Conservation (phyloP, 257 asterid genomes). For the Penstemon newberryi region DNA sequence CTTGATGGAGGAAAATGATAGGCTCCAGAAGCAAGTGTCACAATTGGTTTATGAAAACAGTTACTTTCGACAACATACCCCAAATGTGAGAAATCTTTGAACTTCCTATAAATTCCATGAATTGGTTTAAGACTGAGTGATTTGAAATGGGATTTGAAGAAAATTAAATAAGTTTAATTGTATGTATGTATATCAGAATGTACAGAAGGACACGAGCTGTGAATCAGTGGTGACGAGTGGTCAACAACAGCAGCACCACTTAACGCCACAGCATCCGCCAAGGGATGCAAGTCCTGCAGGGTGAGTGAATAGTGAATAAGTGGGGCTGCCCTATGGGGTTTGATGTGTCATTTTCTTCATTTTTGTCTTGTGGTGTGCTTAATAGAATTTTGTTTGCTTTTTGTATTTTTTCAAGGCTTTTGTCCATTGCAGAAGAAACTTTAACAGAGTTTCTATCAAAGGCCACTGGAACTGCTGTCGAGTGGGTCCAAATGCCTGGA, state of each 20-base stretch:
- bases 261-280: constrained; percentile 87
- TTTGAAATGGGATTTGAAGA: constrained; percentile 12
- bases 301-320: constrained; percentile 43
- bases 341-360: constrained; percentile 51
- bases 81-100: constrained; percentile 44
- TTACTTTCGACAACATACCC: constrained; percentile 74
- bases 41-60: constrained; percentile 81
- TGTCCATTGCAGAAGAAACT: constrained; percentile 98
- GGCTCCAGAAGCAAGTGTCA: constrained; percentile 88
- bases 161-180: constrained; percentile 8
- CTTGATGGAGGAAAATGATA: constrained; percentile 87
- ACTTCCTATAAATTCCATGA: background rate
- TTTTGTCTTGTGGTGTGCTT: constrained; percentile 32
- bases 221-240: constrained; percentile 92
- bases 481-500: constrained; percentile 99
- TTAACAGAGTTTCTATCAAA: constrained; percentile 92
- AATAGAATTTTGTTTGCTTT: constrained; percentile 33
- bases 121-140: constrained; percentile 20
- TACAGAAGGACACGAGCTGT: constrained; percentile 81
- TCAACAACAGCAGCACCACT: constrained; percentile 57
- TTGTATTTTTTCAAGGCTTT: constrained; percentile 56
- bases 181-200: constrained; percentile 41
- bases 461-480: constrained; percentile 98
- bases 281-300: constrained; percentile 99
- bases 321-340: constrained; percentile 25